Evolutionary conservation across 1,284 basidiomycete species (phyloP), one percentile per base, ranked within the genome.

Genomic region (Cutaneotrichosporon sp.): DNA sequence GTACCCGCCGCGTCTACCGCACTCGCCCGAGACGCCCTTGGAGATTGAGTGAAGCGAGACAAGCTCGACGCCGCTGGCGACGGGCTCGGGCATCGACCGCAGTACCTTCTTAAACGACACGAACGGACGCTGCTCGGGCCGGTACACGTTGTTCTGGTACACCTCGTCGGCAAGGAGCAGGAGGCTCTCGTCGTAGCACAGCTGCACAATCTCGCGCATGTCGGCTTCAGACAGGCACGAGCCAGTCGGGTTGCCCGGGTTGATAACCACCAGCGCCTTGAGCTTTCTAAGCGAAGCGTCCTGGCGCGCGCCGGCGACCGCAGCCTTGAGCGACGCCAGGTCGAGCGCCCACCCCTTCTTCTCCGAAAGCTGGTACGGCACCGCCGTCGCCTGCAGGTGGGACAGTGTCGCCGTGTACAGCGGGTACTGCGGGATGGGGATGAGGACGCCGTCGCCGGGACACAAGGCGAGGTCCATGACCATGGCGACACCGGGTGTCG

Each of bases 391-490:
- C 43, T 81, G 79, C 73, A 83, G 84, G 63, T 91, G 84, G 0
- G 91, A 87, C 40, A 97, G 83, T 0, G 90, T 84, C 17, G 92
- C 92, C 33, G 90, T 92, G 76, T 96, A 94, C 13, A 97, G 80
- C 1, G 92, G 92, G 72, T 97, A 97, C 77, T 97, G 93, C 1
- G 92, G 92, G 56, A 97, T 96, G 22, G 92, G 92, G 64, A 97
- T 96, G 22, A 58, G 53, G 9, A 46, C 50, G 15, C 40, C 59
- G 49, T 61, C 59, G 15, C 66, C 65, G 21, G 53, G 48, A 14
- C 58, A 46, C 12, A 69, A 47, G 7, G 63, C 64, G 37, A 69
- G 55, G 47, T 52, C 63, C 49, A 97, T 83, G 42, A 93, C 78
- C 34, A 92, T 84, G 26, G 86, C 84, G n/a, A 97, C 90, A 46